A percentile compares a stretch with the other conserved stretches of the same genome.
These are phyloP conservation scores for Wallacemonas sp. DNA, from an alignment of 208 protist genomes.

Conservation along the genomic window DNA sequence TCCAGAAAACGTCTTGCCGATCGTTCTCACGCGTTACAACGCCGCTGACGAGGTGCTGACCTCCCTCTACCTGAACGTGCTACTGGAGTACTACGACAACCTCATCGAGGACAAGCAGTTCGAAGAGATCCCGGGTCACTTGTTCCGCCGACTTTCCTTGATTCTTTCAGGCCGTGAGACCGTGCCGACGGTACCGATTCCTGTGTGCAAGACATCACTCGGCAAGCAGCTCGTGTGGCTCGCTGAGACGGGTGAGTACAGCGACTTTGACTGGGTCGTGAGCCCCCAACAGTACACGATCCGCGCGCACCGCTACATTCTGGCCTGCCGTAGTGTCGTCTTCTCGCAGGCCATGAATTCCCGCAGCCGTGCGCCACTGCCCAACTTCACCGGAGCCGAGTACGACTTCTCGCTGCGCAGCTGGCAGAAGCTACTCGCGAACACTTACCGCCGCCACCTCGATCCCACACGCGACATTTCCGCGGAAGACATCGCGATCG, in stretches of 20 bases:
- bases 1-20: constrained; percentile 79
- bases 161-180: constrained; percentile 71
- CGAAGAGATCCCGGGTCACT: constrained; percentile 86
- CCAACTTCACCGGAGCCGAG: constrained; percentile 47
- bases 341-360: constrained; percentile 75
- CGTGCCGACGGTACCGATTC: constrained; percentile 62
- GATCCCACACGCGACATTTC: constrained; percentile 67
- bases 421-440: constrained; percentile 75
- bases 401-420: constrained; percentile 86
- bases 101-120: constrained; percentile 87
- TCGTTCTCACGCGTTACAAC: constrained; percentile 85
- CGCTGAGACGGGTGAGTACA: constrained; percentile 84
- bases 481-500: constrained; percentile 80
- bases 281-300: constrained; percentile 68
- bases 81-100: constrained; percentile 81
- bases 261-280: constrained; percentile 76
- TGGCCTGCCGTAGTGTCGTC: constrained; percentile 79
- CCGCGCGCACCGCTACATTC: constrained; percentile 75
- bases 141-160: constrained; percentile 87
- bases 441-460: constrained; percentile 79
- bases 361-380: constrained; percentile 38
- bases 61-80: constrained; percentile 75
- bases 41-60: constrained; percentile 82
- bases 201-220: constrained; percentile 68
- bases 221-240: constrained; percentile 78